Evolutionary conservation across 192 early-diverging fungal species (phyloP).

Genomic region (Powellomyces hirtus): DNA sequence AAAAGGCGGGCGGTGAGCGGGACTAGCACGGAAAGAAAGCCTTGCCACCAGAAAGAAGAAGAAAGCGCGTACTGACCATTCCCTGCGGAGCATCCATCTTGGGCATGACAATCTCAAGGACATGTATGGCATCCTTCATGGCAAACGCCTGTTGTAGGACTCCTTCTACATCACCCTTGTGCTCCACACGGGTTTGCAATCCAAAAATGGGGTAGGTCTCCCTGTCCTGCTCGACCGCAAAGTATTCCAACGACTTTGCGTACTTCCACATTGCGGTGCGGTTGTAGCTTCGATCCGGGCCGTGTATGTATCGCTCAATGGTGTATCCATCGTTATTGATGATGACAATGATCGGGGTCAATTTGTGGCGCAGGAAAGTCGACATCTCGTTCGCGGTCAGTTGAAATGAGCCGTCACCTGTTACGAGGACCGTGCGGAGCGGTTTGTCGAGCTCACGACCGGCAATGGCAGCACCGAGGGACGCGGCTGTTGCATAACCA

Average conservation of each 20-base stretch:
- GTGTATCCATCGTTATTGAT: conserved; percentile 52
- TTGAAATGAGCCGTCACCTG: conserved; percentile 55
- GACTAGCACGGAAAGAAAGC: not conserved
- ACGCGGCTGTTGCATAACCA: conserved; percentile 16
- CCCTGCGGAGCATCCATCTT: conserved; percentile 46
- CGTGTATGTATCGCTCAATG: conserved; percentile 35
- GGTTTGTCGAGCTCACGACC: conserved; percentile 29
- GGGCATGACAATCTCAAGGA: conserved; percentile 50
- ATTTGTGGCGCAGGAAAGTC: conserved; percentile 46
- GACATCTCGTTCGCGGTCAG: conserved; percentile 50
- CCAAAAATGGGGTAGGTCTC: conserved; percentile 28
- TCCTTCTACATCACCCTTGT: conserved; percentile 38
- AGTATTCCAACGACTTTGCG: conserved; percentile 45
- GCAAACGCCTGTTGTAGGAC: conserved; percentile 26
- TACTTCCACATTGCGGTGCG: conserved; percentile 53
- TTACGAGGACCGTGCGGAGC: conserved; percentile 42
- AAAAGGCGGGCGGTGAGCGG: not conserved
- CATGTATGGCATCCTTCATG: conserved; percentile 39
- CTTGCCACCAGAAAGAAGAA: not conserved
- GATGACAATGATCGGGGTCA: conserved; percentile 47
- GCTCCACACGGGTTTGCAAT: conserved; percentile 23
- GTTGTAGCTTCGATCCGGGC: conserved; percentile 42
- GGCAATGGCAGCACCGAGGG: conserved; percentile 46
- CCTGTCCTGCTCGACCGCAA: conserved; percentile 33
- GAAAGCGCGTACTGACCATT: conserved; percentile 10